Evolutionary conservation across 73 alveolate genomes (phyloP), one percentile per base, ranked within the genome.

Genomic region (Breviolum minutum): DNA sequence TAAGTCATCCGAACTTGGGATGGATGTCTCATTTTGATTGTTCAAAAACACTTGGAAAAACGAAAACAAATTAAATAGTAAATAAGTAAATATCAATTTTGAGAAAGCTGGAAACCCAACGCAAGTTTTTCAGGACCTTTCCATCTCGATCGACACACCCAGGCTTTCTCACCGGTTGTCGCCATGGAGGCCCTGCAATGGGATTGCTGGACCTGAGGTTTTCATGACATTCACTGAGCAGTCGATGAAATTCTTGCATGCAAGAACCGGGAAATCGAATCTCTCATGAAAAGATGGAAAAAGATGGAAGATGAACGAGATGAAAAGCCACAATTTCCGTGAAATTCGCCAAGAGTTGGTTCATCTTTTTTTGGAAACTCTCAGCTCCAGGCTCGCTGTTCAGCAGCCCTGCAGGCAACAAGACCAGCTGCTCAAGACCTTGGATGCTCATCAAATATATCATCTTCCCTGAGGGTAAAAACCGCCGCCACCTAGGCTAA

Each of bases 161-260:
- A 17, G 77, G 77, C 6, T 68, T 10, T 13, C 16, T 54, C 17
- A 54, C 92, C 8, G 81, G 96, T 63, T 90, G 96, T 5, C 96
- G 87, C 62, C 64, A 69, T 3, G 96, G 40, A 22, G 84, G 96
- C 20, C 76, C 96, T 5, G 96, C 84, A 11, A 90, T 71, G 87
- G 96, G 96, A 74, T 90, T 90, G 96, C 84, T 90, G 63, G 96
- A 90, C 96, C 96, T 90, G 11, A 14, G 94, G 27, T n/a, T 40
- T 40, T 40, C n/a, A n/a, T n/a, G 54, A 40, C 5, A 40, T 40
- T 3, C 0, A 40, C 5, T 40, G 3, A 40, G 54, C 54, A 40
- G 54, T 40, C 54, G 54, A 40, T 2, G 54, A 40, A 40, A 40
- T 40, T 40, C 54, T 40, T 40, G 54, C 54, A 40, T 40, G 54